Base-by-base conservation (phyloP, 2,329 filamentous ascomycete genomes). In the Pseudocercospora musae region DNA sequence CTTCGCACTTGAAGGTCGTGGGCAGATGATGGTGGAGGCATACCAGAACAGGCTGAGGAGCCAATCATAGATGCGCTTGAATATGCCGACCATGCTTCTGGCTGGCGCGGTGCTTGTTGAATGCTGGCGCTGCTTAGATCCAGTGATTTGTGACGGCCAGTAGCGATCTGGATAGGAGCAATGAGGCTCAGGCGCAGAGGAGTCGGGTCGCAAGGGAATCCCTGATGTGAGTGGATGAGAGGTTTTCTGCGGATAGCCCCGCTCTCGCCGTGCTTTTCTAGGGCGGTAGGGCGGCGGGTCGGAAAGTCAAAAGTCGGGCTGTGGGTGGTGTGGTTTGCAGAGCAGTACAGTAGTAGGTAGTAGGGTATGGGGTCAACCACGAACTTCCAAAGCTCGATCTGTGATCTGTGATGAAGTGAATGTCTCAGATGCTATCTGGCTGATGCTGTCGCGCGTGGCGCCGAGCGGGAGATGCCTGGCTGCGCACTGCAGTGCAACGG, bases 21-120 rank as follows among this genome's bases (percentile, higher is more conserved):
- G 15, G 48, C 15, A 15, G 25, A 18, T 25, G 25, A 25, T n/a
- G 21, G 49, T 29, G 15, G 29, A 23, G 57, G 81, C 85, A 78
- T 82, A 98, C 94, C 95, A 99, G 81, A 99, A 98, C 74, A 95
- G 90, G 83, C 94, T 89, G 81, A 99, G 82, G 77, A 98, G 84
- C 94, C 94, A 98, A 86, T 98, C 95, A 84, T 98, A 98, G 78
- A 99, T 89, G 80, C 88, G 89, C 76, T 89, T 90, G 79, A 99
- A 96, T 77, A 99, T 82, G 72, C 91, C 90, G 73, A 92, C 90
- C 93, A 98, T 98, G 79, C 46, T 50, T 23, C 20, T 50, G 21
- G 46, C 46, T 50, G 46, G 46, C 23, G 69, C 82, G 76, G 69
- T 69, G 48, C 63, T 40, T 37, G 57, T 31, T 40, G 53, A 53